phyloP scores from a whole-genome alignment of 352 stramenopile genomes.

The Phytophthora europaea region DNA sequence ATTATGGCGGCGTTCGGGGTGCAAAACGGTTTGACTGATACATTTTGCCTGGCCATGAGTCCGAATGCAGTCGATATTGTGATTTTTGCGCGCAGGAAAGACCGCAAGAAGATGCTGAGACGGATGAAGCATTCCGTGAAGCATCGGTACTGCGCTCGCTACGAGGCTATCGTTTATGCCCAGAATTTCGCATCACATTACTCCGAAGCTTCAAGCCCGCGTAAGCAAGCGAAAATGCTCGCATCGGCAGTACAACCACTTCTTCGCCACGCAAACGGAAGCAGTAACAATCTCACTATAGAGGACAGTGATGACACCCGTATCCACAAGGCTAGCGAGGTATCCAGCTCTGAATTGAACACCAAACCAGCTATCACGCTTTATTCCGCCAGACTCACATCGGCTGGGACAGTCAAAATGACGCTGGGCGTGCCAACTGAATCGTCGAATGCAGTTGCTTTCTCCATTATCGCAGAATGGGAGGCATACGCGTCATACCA shows the following conservation, averaged over 20 bases:
- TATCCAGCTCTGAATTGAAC: not conserved
- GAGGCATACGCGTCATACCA: slow-evolving; percentile 30
- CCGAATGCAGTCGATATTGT: slow-evolving; percentile 38
- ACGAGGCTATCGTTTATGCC: slow-evolving; percentile 23
- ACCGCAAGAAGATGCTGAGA: slow-evolving; percentile 36
- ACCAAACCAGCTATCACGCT: slow-evolving; percentile 16
- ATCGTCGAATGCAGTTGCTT: slow-evolving; percentile 20
- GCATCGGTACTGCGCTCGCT: slow-evolving; percentile 26
- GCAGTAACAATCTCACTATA: not conserved
- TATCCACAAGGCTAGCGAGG: not conserved
- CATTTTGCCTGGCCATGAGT: slow-evolving; percentile 24
- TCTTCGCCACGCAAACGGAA: slow-evolving; percentile 34
- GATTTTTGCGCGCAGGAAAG: slow-evolving; percentile 37
- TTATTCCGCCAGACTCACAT: slow-evolving; percentile 18
- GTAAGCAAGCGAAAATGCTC: slow-evolving; percentile 1
- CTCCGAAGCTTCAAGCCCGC: slow-evolving; percentile 4
- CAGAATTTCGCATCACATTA: slow-evolving; percentile 17
- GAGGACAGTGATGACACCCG: not conserved
- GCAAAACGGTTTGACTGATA: slow-evolving; percentile 36
- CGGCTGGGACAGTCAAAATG: slow-evolving; percentile 25
- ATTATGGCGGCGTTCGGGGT: slow-evolving; percentile 39
- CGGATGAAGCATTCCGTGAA: slow-evolving; percentile 28
- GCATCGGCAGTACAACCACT: slow-evolving; percentile 12
- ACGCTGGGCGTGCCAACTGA: slow-evolving; percentile 26
- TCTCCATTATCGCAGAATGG: slow-evolving; percentile 31